A percentile compares a stretch with the other conserved stretches of the same genome.
Conservation (phyloP, 768 basidiomycete genomes). For the Suillus ampliporus region DNA sequence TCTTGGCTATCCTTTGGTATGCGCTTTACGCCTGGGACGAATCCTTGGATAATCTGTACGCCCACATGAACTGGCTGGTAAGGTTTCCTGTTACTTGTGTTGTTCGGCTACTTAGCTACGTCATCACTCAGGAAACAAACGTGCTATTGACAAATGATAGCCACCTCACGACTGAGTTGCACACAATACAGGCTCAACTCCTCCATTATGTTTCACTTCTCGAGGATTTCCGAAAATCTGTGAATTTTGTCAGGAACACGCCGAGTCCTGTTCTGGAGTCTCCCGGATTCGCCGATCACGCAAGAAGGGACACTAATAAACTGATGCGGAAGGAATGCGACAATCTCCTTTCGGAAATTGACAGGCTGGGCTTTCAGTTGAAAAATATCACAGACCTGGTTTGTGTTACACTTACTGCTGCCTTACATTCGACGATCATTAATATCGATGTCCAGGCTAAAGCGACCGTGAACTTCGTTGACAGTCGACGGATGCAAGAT, state of each 20-base stretch:
- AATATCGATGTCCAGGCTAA: slow-evolving; percentile 47
- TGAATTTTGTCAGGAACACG: slow-evolving; percentile 54
- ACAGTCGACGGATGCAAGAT: slow-evolving; percentile 38
- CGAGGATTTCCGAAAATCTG: slow-evolving; percentile 57
- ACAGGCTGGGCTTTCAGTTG: slow-evolving; percentile 43
- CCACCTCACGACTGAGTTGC: slow-evolving; percentile 56
- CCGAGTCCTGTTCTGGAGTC: slow-evolving; percentile 53
- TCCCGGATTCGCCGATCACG: slow-evolving; percentile 16
- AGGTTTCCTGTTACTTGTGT: not conserved
- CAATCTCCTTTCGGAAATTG: slow-evolving; percentile 54
- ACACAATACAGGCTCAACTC: slow-evolving; percentile 61
- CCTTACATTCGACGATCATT: not conserved
- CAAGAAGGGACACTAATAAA: slow-evolving; percentile 26
- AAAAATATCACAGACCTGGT: slow-evolving; percentile 33
- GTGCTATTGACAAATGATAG: slow-evolving; percentile 45
- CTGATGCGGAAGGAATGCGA: slow-evolving; percentile 53
- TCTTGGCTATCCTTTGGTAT: slow-evolving; percentile 58
- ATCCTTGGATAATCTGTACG: slow-evolving; percentile 55
- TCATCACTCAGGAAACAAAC: slow-evolving; percentile 46
- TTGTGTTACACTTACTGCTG: slow-evolving; percentile 11
- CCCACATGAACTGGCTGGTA: slow-evolving; percentile 57
- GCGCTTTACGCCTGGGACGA: slow-evolving; percentile 69
- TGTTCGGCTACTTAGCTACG: not conserved
- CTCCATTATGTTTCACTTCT: slow-evolving; percentile 62
- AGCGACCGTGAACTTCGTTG: slow-evolving; percentile 56